Evolutionary conservation across 805 yeast species (phyloP), one percentile per base, ranked within the genome.

Genomic region (Yamadazyma ubonensis): DNA sequence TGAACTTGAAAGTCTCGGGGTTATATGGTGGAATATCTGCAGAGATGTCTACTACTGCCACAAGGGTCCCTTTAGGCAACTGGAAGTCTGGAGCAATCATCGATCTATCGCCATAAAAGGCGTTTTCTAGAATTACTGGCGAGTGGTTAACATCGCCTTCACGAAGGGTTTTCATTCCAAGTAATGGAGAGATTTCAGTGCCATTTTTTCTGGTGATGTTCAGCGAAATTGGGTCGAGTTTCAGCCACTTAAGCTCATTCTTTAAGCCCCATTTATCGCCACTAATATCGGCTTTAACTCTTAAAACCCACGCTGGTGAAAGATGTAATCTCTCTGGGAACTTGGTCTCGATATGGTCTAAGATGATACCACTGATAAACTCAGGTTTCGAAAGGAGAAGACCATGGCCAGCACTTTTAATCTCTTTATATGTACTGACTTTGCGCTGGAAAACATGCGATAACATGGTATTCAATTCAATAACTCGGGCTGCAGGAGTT

Each of bases 241-340:
- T 63, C 53, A 71, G 69, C 91, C 93, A 85, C 56, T 84, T 85
- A 44, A 67, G 71, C 53, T 82, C 85, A 53, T 84, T 85, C 58
- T 84, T 84, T 46, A 85, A 60, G 16, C 88, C 86, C 91, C 91
- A 85, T 59, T 85, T 84, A 50, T 78, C 84, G 2, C 83, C 84
- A 18, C 78, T 73, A 10, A 78, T 71, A 38, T 76, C 71, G 2
- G 85, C 85, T 50, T 79, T 76, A 12, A 78, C 69, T 45, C 75
- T 70, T 38, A 84, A 66, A 34, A 82, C 87, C 90, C 90, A 84
- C 2, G 85, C 76, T 18, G 83, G 77, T 15, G 81, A 76, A 25
- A 85, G 68, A 48, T 80, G 75, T 36, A 75, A 61, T 27, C 73
- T 40, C 33, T 64, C 67, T 15, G 81, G 79, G 37, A 65, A 63